Percentiles rank a stretch among this genome's conserved stretches.
phyloP scores from a whole-genome alignment of 2,329 filamentous ascomycete genomes.

The Helotiales sp. region DNA sequence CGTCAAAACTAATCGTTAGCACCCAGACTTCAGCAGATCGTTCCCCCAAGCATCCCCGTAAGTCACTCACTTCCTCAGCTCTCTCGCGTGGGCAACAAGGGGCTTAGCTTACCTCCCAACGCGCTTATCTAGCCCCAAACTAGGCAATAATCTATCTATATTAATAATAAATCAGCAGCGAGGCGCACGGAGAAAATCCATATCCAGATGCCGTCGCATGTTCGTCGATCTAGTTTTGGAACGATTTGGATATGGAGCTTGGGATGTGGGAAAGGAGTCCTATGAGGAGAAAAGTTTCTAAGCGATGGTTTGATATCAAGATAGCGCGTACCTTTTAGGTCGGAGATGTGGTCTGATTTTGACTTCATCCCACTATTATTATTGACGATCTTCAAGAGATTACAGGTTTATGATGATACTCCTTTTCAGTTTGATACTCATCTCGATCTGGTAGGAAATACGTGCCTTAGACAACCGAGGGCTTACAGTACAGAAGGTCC shows the following conservation, averaged over 20 bases:
- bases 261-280: not conserved
- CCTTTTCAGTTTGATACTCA: no score
- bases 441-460: no score
- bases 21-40: not conserved
- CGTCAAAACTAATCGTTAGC: not conserved
- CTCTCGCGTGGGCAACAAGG: not conserved
- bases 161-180: not conserved
- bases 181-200: slow-evolving; percentile 1
- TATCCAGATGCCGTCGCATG: not conserved
- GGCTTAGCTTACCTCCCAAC: not conserved
- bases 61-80: not conserved
- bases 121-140: no score
- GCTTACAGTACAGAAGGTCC: no score
- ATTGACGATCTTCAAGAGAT: not conserved
- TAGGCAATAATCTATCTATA: not conserved
- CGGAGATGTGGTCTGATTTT: not conserved
- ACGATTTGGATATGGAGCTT: not conserved
- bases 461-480: no score
- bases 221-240: not conserved
- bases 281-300: not conserved
- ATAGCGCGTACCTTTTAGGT: not conserved
- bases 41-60: not conserved
- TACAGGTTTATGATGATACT: no score
- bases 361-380: not conserved
- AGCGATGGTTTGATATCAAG: not conserved